A percentile compares a stretch with the other conserved stretches of the same genome.
Conservation (phyloP, 345 rosid species). For the Salix dunnii region DNA sequence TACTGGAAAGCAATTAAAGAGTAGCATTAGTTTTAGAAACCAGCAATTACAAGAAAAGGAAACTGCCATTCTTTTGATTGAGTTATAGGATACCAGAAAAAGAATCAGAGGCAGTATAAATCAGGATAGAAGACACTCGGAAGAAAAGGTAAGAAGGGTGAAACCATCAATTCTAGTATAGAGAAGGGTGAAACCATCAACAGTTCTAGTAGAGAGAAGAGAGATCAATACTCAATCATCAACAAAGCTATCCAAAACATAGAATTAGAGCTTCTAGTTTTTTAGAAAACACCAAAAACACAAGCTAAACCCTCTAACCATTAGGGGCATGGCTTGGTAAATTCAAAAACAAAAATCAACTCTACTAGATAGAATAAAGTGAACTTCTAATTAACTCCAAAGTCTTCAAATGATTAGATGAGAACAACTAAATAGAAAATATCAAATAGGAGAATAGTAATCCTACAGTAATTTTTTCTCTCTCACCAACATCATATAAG, state of each 20-base stretch:
- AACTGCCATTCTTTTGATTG: not conserved
- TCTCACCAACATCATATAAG: not conserved
- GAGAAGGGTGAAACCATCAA: not conserved
- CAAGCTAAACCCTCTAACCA: not conserved
- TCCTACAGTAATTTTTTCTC: not conserved
- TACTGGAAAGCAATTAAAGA: slow-evolving; percentile 49
- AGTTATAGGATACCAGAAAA: not conserved
- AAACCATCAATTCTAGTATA: no score
- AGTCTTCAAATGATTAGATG: not conserved
- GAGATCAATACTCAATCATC: not conserved
- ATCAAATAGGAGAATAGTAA: not conserved
- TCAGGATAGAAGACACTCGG: not conserved
- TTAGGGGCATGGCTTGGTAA: not conserved
- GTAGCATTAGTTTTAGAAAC: not conserved
- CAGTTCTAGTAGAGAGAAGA: not conserved
- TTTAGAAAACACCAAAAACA: not conserved
- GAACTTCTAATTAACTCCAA: not conserved
- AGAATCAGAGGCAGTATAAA: no score
- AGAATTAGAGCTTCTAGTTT: not conserved
- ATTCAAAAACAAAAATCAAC: not conserved
- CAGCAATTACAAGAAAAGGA: not conserved
- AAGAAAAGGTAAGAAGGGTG: not conserved
- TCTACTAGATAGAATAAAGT: not conserved
- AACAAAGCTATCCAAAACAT: not conserved
- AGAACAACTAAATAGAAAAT: not conserved